phyloP scores from a whole-genome alignment of 208 protist species.

The Trypanosoma vivax region DNA sequence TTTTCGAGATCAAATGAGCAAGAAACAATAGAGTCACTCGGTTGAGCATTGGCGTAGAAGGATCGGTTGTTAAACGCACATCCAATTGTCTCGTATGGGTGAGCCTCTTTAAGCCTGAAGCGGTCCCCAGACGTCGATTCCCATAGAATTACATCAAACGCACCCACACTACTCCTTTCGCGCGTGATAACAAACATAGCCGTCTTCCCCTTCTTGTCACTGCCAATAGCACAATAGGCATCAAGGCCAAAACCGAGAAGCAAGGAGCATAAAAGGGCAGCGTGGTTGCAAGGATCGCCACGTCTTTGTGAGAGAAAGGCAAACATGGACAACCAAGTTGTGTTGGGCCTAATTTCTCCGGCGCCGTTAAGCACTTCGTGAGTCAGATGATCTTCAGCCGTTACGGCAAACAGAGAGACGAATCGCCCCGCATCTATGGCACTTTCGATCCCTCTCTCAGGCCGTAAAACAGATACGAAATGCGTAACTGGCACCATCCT shows the following conservation, averaged over 20 bases:
- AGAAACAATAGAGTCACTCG: constrained; percentile 38
- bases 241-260: constrained; percentile 89
- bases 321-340: constrained; percentile 69
- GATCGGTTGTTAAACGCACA: constrained; percentile 83
- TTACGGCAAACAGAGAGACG: constrained; percentile 72
- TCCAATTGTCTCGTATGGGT: constrained; percentile 57
- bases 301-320: constrained; percentile 83
- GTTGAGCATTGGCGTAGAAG: constrained; percentile 86
- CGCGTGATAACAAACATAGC: constrained; percentile 74
- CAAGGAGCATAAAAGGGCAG: constrained; percentile 83
- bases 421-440: constrained; percentile 82
- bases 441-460: constrained; percentile 64
- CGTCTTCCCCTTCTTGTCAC: constrained; percentile 31
- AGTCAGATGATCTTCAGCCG: constrained; percentile 30
- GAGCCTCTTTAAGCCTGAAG: constrained; percentile 28
- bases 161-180: constrained; percentile 22
- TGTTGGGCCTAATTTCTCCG: constrained; percentile 11
- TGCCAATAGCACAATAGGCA: constrained; percentile 79
- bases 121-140: constrained; percentile 69
- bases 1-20: constrained; percentile 84
- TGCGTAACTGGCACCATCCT: constrained; percentile 84
- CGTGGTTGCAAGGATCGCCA: constrained; percentile 81
- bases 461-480: constrained; percentile 75
- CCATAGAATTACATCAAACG: constrained; percentile 67
- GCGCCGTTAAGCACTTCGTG: constrained; percentile 24